A percentile compares a stretch with the other conserved stretches of the same genome.
Evolutionary conservation across 352 stramenopile genomes (phyloP).

Genomic region (Pythium scleroteichum): DNA sequence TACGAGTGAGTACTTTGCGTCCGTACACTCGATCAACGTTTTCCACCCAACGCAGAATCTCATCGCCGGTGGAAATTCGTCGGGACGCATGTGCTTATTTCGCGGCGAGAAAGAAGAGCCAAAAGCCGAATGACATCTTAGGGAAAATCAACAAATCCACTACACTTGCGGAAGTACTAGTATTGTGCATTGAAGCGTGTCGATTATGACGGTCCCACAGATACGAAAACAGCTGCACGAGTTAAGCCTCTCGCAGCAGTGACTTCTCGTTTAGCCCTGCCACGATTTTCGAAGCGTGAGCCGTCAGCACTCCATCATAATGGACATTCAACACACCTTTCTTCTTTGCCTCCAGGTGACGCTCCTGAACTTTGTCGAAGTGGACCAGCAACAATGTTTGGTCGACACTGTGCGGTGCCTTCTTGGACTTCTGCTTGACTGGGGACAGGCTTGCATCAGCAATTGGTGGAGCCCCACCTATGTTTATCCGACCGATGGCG

Average conservation of each 20-base stretch:
- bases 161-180: no score
- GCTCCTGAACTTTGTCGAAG: conserved; percentile 74
- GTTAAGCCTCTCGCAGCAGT: conserved; percentile 31
- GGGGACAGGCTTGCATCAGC: not conserved
- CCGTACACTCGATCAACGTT: conserved; percentile 86
- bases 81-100: conserved; percentile 65
- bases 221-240: not conserved
- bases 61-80: conserved; percentile 80
- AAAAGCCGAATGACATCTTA: conserved; percentile 10
- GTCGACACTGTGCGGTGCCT: conserved; percentile 40
- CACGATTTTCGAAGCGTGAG: not conserved
- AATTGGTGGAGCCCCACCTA: conserved; percentile 28
- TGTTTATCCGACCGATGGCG: conserved; percentile 74
- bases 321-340: conserved; percentile 43
- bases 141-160: no score
- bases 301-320: no score
- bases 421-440: conserved; percentile 13
- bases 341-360: conserved; percentile 67
- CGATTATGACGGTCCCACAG: not conserved
- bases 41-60: conserved; percentile 77
- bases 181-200: no score
- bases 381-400: conserved; percentile 58
- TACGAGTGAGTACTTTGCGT: conserved; percentile 65
- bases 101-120: conserved; percentile 34
- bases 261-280: conserved; percentile 58